These are phyloP conservation scores for Pyronema omphalodes DNA, from an alignment of 495 filamentous ascomycete species.

Conservation along the genomic window DNA sequence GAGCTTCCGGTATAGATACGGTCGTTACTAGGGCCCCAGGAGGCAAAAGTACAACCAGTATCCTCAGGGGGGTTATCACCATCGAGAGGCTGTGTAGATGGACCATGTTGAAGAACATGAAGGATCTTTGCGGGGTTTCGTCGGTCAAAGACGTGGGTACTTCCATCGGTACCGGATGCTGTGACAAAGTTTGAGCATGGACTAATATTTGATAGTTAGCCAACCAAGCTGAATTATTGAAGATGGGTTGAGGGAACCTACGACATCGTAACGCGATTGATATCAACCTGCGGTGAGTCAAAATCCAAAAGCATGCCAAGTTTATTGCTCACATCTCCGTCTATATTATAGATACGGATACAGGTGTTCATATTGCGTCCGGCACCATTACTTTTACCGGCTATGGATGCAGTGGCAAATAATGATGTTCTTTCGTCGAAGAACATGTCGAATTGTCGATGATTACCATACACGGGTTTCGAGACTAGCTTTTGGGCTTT, in stretches of 20 bases:
- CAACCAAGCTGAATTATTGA: constrained; percentile 27
- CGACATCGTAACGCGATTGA: constrained; percentile 63
- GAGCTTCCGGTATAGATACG: constrained; percentile 79
- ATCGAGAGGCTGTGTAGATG: constrained; percentile 15
- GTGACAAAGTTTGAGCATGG: constrained; percentile 41
- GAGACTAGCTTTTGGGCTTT: background rate
- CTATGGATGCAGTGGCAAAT: constrained; percentile 7
- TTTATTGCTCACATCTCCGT: background rate
- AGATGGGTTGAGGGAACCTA: constrained; percentile 25
- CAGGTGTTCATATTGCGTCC: background rate
- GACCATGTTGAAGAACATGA: constrained; percentile 50
- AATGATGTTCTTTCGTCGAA: constrained; percentile 7
- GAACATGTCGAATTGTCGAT: constrained; percentile 16
- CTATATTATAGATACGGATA: background rate
- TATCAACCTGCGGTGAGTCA: constrained; percentile 64
- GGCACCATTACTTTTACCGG: background rate
- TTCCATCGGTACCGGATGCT: constrained; percentile 69
- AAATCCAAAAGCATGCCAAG: constrained; percentile 25
- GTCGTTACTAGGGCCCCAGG: constrained; percentile 52
- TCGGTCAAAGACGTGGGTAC: constrained; percentile 70
- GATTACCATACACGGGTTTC: background rate
- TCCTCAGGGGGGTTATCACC: constrained; percentile 47
- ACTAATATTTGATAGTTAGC: constrained; percentile 28
- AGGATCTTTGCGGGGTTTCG: constrained; percentile 39
- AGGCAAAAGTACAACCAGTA: constrained; percentile 59